Evolutionary conservation across 2,329 filamentous ascomycete genomes (phyloP), one percentile per base, ranked within the genome.

Genomic region (Phyllosticta citribraziliensis): DNA sequence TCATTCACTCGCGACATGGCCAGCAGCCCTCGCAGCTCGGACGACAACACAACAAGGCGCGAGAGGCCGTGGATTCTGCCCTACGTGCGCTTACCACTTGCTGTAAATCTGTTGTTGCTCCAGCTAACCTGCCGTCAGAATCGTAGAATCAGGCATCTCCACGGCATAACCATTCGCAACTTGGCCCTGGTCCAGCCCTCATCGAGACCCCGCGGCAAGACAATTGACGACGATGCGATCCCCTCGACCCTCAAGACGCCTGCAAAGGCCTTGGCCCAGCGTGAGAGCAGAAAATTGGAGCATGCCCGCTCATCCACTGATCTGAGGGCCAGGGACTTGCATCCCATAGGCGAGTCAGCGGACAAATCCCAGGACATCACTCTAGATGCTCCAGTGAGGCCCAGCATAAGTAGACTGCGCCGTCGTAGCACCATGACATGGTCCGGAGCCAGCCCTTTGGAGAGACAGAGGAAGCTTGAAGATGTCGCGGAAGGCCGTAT

Each of bases 101-200:
- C n/a, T n/a, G 3, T 19, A 3, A 5, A 14, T 40, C 35, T 11
- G 35, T 14, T 14, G 35, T 11, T 25, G n/a, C 22, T 10, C 12
- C 24, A 17, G 5, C 54, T 27, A 17, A 33, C 3, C 14, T n/a
- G 17, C 12, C 54, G 20, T 56, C 67, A 94, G 81, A 97, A 96
- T 73, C 89, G 91, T 72, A 91, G 88, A 73, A 80, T 97, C 58
- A 86, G 93, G 60, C 92, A 97, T 78, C 82, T 97, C 4, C 87
- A 89, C 68, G 91, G 90, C 66, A 84, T 97, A 67, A 93, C 89
- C 61, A 78, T 97, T 57, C 89, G 93, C 62, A 97, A 97, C 73
- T 79, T 97, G 52, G 86, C 85, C 64, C 86, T 96, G n/a, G 66
- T 66, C 79, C 78, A 24, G 79, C 78, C 64, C 77, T 79, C 62